phyloP scores from a whole-genome alignment of 2,329 filamentous ascomycete genomes.

The Pyricularia grisea region DNA sequence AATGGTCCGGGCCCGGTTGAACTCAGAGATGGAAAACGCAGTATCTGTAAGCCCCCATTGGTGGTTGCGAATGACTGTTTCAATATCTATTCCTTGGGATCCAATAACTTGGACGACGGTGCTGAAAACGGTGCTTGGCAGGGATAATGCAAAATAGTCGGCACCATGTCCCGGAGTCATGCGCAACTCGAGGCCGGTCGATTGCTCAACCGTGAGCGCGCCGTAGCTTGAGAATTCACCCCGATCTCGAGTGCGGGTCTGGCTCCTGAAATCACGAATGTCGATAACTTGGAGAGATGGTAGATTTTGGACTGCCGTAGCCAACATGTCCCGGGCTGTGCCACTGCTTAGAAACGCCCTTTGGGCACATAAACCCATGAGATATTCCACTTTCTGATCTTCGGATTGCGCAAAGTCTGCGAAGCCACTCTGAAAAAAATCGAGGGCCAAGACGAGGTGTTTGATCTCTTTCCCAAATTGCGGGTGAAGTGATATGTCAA shows the following conservation, averaged over 20 bases:
- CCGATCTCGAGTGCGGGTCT: slow-evolving; percentile 37
- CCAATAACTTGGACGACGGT: slow-evolving; percentile 29
- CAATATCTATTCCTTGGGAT: slow-evolving; percentile 30
- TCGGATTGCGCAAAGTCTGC: neutral
- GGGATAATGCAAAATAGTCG: neutral
- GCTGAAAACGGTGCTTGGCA: slow-evolving; percentile 22
- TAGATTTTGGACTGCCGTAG: slow-evolving; percentile 45
- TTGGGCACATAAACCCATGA: slow-evolving; percentile 13
- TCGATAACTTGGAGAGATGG: slow-evolving; percentile 44
- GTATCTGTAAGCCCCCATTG: slow-evolving; percentile 22
- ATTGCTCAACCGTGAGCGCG: slow-evolving; percentile 22
- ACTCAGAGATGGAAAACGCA: slow-evolving; percentile 36
- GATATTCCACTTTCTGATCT: neutral
- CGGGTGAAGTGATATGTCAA: slow-evolving; percentile 39
- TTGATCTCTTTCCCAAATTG: slow-evolving; percentile 28
- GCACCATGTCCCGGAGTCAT: slow-evolving; percentile 1
- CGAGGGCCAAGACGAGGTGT: slow-evolving; percentile 40
- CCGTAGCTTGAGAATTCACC: slow-evolving; percentile 48
- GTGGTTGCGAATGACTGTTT: slow-evolving; percentile 31
- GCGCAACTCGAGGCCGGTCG: slow-evolving; percentile 21
- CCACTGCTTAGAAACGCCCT: slow-evolving; percentile 30
- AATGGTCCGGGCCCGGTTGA: slow-evolving; percentile 22
- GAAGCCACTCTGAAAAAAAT: slow-evolving; percentile 14
- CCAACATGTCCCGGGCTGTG: slow-evolving; percentile 41
- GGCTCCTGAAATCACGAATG: slow-evolving; percentile 48